Evolutionary conservation across 2,329 filamentous ascomycete species (phyloP), one percentile per base, ranked within the genome.

Genomic region (Proliferodiscus dingleyae): DNA sequence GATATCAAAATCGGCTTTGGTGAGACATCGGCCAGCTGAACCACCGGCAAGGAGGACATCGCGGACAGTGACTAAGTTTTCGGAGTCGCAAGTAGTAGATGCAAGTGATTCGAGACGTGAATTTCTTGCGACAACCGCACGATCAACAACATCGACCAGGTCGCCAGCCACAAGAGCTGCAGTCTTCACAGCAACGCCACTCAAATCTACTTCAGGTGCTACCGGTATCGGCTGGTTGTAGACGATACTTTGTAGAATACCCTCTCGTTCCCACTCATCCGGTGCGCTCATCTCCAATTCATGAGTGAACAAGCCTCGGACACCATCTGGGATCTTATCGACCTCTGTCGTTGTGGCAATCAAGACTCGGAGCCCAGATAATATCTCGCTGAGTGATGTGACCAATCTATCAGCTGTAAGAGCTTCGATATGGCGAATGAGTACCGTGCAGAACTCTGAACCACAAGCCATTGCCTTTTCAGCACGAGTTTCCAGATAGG

Each of bases 261-360:
- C 86, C 68, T 95, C 90, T 68, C 93, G 77, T 66, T 97, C 91
- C 21, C 81, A 82, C 64, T 98, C 93, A 57, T 97, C 90, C 0
- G 93, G 93, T 0, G 93, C 93, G 36, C 74, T 80, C 79, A 98
- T 89, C 61, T 97, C 91, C 33, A 98, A 75, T 66, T 98, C 93
- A 59, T 98, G 91, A 0, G 89, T 95, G 64, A 98, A 97, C 2
- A 97, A 73, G 9, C 89, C 89, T 43, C 93, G 81, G 16, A 97
- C 83, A 1, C 87, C 87, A 58, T 96, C 90, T 0, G 91, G 87
- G 1, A 98, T 80, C 65, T 97, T 94, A 62, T 97, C 93, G 0
- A 96, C 82, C 56, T 97, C 91, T 5, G 89, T 95, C 0, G 91
- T 96, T 0, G 93, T 98, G 1, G 93, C 91, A 56, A 98, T 83